Evolutionary conservation across 1,284 basidiomycete genomes (phyloP).

Genomic region (Ganoderma sinense): DNA sequence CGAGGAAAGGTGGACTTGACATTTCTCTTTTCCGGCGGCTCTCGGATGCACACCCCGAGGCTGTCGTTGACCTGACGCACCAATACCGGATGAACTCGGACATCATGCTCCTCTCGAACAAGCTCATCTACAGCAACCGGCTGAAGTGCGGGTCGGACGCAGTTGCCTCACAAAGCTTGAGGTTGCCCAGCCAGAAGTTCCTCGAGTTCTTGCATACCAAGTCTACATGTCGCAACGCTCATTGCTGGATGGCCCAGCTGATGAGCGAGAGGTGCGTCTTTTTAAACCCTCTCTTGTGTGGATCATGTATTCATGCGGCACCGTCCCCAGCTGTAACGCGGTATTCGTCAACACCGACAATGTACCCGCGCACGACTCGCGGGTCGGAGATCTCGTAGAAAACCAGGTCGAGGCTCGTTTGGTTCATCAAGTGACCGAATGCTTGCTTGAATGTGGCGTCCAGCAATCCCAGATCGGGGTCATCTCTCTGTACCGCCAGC

Average conservation of each 20-base stretch:
- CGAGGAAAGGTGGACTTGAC: slow-evolving; percentile 88
- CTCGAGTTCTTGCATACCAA: slow-evolving; percentile 49
- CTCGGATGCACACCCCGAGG: slow-evolving; percentile 84
- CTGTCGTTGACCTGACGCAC: slow-evolving; percentile 83
- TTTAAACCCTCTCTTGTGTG: not conserved
- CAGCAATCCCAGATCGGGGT: slow-evolving; percentile 80
- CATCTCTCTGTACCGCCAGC: slow-evolving; percentile 93
- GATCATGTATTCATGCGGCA: slow-evolving; percentile 1
- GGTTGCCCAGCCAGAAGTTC: slow-evolving; percentile 56
- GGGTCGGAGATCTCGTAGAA: slow-evolving; percentile 89
- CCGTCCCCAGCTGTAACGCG: slow-evolving; percentile 71
- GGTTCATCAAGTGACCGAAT: slow-evolving; percentile 69
- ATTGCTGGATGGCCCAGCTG: slow-evolving; percentile 79
- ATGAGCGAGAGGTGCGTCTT: slow-evolving; percentile 67
- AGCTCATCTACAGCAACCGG: slow-evolving; percentile 84
- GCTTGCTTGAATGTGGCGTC: slow-evolving; percentile 74
- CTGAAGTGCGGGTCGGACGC: slow-evolving; percentile 81
- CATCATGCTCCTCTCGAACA: slow-evolving; percentile 95
- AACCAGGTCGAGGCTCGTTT: slow-evolving; percentile 83
- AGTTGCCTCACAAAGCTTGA: slow-evolving; percentile 70
- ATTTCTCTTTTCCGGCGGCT: slow-evolving; percentile 90
- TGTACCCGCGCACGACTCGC: slow-evolving; percentile 79
- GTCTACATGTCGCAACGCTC: slow-evolving; percentile 36
- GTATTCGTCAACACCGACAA: slow-evolving; percentile 94
- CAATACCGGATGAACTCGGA: slow-evolving; percentile 99